phyloP scores from a whole-genome alignment of 2,329 filamentous ascomycete genomes.

The Fragosphaeria purpurea region DNA sequence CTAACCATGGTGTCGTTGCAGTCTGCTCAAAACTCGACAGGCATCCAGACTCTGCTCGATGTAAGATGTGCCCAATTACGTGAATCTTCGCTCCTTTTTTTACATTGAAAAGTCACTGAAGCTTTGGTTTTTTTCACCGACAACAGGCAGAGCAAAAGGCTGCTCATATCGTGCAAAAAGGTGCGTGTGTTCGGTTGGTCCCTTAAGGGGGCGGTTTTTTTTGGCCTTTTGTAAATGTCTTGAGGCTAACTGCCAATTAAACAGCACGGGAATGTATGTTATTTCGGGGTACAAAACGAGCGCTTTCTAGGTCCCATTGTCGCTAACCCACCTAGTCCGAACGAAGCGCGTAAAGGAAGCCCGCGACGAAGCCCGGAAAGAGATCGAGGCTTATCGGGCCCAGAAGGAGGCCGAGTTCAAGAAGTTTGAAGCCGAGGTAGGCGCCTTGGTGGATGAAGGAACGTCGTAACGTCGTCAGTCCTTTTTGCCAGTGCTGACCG shows the following conservation, averaged over 20 bases:
- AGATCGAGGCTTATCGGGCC: slow-evolving; percentile 86
- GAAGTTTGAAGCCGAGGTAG: slow-evolving; percentile 70
- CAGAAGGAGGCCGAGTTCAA: slow-evolving; percentile 92
- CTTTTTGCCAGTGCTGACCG: no score
- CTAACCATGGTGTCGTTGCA: slow-evolving; percentile 26
- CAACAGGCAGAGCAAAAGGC: slow-evolving; percentile 88
- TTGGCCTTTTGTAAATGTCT: no score
- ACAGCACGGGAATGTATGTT: slow-evolving; percentile 78
- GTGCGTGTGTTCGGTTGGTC: slow-evolving; percentile 35
- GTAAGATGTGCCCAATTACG: slow-evolving; percentile 42
- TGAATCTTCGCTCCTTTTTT: no score
- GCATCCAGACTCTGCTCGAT: slow-evolving; percentile 97
- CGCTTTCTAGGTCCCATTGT: no score
- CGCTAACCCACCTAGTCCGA: slow-evolving; percentile 49
- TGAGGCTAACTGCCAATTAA: slow-evolving; percentile 1
- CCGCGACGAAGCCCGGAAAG: slow-evolving; percentile 91
- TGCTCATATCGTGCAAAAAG: slow-evolving; percentile 97
- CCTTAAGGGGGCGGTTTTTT: no score
- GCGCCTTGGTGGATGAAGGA: background rate
- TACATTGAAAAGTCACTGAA: background rate
- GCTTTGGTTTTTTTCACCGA: background rate
- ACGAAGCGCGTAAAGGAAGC: slow-evolving; percentile 97
- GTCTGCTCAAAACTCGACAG: slow-evolving; percentile 97
- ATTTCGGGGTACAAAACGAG: background rate
- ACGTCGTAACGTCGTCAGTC: no score